Evolutionary conservation across 129 eudicot species (phyloP).

Genomic region (Ambrosia trifida): DNA sequence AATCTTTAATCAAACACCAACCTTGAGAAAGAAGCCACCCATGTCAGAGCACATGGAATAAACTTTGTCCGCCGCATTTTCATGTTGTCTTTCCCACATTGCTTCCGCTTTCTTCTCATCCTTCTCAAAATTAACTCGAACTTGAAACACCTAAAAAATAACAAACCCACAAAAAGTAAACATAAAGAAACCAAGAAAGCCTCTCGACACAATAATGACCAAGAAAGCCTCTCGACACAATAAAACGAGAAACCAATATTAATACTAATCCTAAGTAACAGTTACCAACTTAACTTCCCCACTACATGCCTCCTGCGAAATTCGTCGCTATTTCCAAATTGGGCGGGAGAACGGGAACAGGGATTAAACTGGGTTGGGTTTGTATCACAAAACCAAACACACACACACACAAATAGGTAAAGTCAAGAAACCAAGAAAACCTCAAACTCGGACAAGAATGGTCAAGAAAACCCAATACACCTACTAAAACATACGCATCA

Average conservation of each 20-base stretch:
- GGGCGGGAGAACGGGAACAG: too few species aligned
- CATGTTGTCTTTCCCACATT: slow-evolving; percentile 99
- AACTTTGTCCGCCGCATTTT: slow-evolving; percentile 84
- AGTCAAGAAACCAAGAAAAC: slow-evolving; percentile 10
- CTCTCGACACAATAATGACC: neutral
- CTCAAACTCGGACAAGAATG: neutral
- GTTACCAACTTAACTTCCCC: too few species aligned
- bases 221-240: neutral
- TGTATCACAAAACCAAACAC: neutral
- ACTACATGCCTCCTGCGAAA: too few species aligned
- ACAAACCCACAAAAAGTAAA: neutral
- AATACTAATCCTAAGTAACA: too few species aligned
- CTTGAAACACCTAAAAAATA: slow-evolving; percentile 70
- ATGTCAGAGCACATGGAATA: slow-evolving; percentile 92
- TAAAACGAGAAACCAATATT: too few species aligned
- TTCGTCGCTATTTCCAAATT: too few species aligned
- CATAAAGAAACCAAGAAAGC: slow-evolving; percentile 17
- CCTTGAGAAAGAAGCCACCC: slow-evolving; percentile 99
- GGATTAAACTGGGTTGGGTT: too few species aligned
- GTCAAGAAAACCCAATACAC: slow-evolving; percentile 2
- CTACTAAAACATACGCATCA: neutral
- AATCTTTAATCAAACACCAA: slow-evolving; percentile 25
- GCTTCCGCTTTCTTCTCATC: slow-evolving; percentile 79
- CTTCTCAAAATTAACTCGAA: slow-evolving; percentile 72
- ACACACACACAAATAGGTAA: neutral